Conservation (phyloP, 2,329 filamentous ascomycete species). For the Endothia cerciana region DNA sequence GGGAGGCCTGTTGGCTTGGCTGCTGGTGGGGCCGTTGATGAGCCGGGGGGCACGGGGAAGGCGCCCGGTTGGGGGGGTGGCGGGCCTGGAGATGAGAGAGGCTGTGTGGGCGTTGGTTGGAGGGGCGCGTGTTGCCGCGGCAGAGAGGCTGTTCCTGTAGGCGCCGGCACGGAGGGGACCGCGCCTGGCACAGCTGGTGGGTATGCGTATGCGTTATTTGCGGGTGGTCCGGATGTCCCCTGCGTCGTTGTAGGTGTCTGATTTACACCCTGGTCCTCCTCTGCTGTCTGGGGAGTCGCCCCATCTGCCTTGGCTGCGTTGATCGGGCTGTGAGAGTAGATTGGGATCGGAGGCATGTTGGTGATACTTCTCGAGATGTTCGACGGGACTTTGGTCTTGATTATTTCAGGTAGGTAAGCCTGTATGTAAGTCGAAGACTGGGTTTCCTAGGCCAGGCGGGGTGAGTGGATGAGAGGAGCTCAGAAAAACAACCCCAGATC, state of each 20-base stretch:
- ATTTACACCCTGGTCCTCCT: constrained; percentile 19
- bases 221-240: constrained; percentile 29
- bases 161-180: constrained; percentile 46
- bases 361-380: background rate
- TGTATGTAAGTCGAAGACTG: no score
- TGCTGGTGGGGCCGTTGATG: constrained; percentile 22
- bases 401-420: background rate
- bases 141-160: constrained; percentile 44
- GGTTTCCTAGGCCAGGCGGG: background rate
- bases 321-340: constrained; percentile 64
- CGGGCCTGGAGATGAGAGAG: constrained; percentile 43
- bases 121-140: constrained; percentile 40
- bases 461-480: background rate
- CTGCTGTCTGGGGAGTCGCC: constrained; percentile 50
- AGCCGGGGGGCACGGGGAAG: constrained; percentile 47
- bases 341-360: constrained; percentile 64
- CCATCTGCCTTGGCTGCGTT: constrained; percentile 57
- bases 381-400: background rate
- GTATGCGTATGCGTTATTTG: constrained; percentile 35
- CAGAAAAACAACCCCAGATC: background rate
- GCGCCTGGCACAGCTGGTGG: constrained; percentile 54
- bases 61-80: constrained; percentile 63
- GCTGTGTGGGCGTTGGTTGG: constrained; percentile 49
- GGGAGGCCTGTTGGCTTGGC: constrained; percentile 41
- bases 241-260: constrained; percentile 38